These are phyloP conservation scores for Erythrophleum fordii DNA, from an alignment of 306 rosid species.

Conservation along the genomic window DNA sequence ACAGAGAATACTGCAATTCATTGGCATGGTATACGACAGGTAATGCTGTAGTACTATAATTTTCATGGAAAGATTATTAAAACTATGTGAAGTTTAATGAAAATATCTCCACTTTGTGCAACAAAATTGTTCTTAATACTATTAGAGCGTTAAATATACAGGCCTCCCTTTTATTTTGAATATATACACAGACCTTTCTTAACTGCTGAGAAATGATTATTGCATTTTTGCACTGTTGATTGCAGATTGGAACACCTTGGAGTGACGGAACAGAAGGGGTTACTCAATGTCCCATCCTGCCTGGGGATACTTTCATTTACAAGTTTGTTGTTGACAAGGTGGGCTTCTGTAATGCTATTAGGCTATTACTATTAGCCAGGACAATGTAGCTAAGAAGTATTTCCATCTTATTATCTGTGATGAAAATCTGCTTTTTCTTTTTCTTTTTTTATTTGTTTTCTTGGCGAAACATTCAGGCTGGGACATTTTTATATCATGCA, in stretches of 20 bases:
- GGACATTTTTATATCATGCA: constrained; percentile 64
- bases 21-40: constrained; percentile 71
- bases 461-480: constrained; percentile 44
- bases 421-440: constrained; percentile 3
- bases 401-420: neutral
- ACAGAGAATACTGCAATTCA: constrained; percentile 63
- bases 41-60: neutral
- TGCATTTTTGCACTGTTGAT: neutral
- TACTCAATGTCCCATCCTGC: constrained; percentile 60
- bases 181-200: neutral
- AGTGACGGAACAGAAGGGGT: constrained; percentile 64
- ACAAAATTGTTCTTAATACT: neutral
- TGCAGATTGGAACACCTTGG: constrained; percentile 66
- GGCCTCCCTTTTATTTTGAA: neutral
- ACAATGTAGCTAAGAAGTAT: neutral
- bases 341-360: neutral
- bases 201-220: no score
- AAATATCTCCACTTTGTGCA: neutral
- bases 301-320: constrained; percentile 60
- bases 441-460: neutral
- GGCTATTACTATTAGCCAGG: neutral
- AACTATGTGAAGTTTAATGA: neutral
- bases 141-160: no score
- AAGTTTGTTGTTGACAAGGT: constrained; percentile 61
- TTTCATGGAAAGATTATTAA: neutral